Evolutionary conservation across 345 rosid species (phyloP).

Genomic region (Microthlaspi erraticum): DNA sequence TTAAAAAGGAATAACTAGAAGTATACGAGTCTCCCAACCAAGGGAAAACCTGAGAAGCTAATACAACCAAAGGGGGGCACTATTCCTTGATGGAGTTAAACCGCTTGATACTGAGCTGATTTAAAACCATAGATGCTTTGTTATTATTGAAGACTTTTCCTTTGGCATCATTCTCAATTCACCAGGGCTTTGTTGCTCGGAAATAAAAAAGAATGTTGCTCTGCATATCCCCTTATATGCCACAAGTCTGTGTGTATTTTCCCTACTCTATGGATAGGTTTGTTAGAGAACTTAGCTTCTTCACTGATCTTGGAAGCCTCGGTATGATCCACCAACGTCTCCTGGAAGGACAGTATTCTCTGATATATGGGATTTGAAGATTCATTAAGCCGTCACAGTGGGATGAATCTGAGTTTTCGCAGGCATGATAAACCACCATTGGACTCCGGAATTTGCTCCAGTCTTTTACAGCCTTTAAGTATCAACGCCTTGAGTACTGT

Average conservation of each 20-base stretch:
- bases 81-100: too few species aligned
- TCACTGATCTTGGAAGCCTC: constrained; percentile 18
- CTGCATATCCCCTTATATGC: constrained; percentile 20
- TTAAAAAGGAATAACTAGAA: too few species aligned
- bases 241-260: not conserved
- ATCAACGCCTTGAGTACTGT: constrained; percentile 12
- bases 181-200: not conserved
- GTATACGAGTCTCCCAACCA: not conserved
- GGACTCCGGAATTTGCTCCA: constrained; percentile 5
- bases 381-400: constrained; percentile 20
- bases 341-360: constrained; percentile 7
- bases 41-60: too few species aligned
- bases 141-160: too few species aligned
- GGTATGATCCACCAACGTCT: constrained; percentile 4
- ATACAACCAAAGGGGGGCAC: too few species aligned
- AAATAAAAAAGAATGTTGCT: constrained; percentile 19
- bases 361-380: constrained; percentile 27
- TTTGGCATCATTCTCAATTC: not conserved
- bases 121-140: too few species aligned
- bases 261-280: constrained; percentile 27
- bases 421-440: constrained; percentile 6
- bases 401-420: constrained; percentile 23
- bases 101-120: too few species aligned
- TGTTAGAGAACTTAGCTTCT: constrained; percentile 11
- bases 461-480: constrained; percentile 4